Evolutionary conservation across 208 protist genomes (phyloP).

Genomic region (Trypanosoma brucei): DNA sequence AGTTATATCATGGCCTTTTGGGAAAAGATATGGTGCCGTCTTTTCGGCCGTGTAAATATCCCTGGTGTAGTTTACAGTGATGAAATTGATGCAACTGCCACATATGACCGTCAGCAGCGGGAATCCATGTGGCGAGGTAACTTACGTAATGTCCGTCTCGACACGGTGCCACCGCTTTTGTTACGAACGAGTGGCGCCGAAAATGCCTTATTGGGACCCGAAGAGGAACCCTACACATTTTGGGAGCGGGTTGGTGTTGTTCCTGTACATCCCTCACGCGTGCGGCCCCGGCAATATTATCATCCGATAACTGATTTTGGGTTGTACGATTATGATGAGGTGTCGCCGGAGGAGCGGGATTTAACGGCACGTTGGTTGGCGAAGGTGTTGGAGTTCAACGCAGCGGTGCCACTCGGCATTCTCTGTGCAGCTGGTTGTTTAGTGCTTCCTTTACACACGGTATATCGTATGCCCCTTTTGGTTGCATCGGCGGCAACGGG

Average conservation of each 20-base stretch:
- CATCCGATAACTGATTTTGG: constrained; percentile 81
- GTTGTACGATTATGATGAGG: constrained; percentile 84
- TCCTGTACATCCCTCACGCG: constrained; percentile 72
- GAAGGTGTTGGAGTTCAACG: constrained; percentile 80
- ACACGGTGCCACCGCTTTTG: constrained; percentile 36
- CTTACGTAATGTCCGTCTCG: constrained; percentile 65
- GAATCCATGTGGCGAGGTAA: constrained; percentile 37
- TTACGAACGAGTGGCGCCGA: constrained; percentile 16
- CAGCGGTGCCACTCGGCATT: constrained; percentile 62
- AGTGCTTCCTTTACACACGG: constrained; percentile 70
- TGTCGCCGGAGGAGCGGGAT: constrained; percentile 79
- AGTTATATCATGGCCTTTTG: not conserved
- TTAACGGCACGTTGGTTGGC: constrained; percentile 83
- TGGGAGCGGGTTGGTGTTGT: constrained; percentile 80
- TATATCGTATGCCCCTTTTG: constrained; percentile 75
- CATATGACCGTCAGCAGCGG: constrained; percentile 27
- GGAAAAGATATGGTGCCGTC: constrained; percentile 29
- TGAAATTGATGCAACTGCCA: constrained; percentile 27
- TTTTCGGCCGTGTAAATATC: constrained; percentile 27
- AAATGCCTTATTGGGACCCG: constrained; percentile 34
- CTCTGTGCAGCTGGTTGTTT: constrained; percentile 60
- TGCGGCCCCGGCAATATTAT: constrained; percentile 83
- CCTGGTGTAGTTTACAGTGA: constrained; percentile 83
- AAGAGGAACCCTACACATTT: constrained; percentile 85
- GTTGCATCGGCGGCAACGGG: constrained; percentile 61